Conservation (phyloP, 257 asterid species). For the Leptodermis oblonga region DNA sequence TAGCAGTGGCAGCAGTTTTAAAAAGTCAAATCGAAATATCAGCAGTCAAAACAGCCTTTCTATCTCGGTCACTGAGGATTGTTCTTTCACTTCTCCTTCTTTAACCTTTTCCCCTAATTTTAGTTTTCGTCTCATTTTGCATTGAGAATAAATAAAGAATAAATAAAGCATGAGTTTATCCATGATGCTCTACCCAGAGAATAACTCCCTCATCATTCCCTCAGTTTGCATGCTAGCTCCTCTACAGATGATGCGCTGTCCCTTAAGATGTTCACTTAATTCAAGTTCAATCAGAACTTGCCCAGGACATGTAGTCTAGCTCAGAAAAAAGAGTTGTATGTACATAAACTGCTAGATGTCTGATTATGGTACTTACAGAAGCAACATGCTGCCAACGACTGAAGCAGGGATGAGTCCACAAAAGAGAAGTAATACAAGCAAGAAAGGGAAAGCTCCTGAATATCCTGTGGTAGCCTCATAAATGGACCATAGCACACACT, state of each 20-base stretch:
- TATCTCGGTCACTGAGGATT: background rate
- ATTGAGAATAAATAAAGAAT: background rate
- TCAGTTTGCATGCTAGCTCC: background rate
- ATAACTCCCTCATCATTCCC: background rate
- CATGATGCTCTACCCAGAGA: background rate
- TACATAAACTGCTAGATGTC: background rate
- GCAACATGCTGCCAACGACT: slow-evolving; percentile 79
- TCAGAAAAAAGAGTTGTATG: background rate
- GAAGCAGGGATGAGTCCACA: slow-evolving; percentile 55
- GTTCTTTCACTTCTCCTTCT: background rate
- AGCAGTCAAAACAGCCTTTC: background rate
- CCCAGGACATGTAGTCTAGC: background rate
- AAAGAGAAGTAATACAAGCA: slow-evolving; percentile 71
- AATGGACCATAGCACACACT: slow-evolving; percentile 66
- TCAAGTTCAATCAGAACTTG: background rate
- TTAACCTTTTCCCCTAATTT: too few relatives aligned
- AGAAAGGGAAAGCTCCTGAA: slow-evolving; percentile 78
- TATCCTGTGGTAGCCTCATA: slow-evolving; percentile 59
- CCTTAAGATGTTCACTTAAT: background rate
- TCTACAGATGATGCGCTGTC: background rate
- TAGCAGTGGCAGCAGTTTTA: background rate
- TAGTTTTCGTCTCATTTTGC: background rate
- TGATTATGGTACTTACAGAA: slow-evolving; percentile 53
- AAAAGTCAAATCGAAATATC: background rate
- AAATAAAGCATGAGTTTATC: background rate